phyloP scores from a whole-genome alignment of 345 rosid genomes.

The Rhizophora apiculata region DNA sequence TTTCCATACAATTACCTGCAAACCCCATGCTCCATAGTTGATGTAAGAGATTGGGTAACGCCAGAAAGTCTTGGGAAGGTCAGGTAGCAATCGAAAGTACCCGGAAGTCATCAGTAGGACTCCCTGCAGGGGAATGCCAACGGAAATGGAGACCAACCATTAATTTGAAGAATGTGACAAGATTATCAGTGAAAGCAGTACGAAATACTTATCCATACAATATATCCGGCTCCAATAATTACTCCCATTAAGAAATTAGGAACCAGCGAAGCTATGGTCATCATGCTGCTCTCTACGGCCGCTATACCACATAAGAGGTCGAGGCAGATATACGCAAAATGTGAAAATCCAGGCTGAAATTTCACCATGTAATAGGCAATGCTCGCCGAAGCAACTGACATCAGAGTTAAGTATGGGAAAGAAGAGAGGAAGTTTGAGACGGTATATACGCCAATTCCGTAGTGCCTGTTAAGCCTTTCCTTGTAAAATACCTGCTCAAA shows the following conservation, averaged over 20 bases:
- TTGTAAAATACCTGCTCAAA: conserved; percentile 37
- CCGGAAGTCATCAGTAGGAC: conserved; percentile 50
- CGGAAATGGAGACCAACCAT: not conserved
- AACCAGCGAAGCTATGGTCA: conserved; percentile 53
- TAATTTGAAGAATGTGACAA: not conserved
- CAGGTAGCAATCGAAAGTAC: conserved; percentile 40
- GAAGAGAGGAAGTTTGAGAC: conserved; percentile 53
- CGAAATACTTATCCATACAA: conserved; percentile 33
- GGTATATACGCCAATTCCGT: conserved; percentile 38
- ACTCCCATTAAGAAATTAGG: conserved; percentile 54
- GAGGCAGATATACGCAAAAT: conserved; percentile 26
- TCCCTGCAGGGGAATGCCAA: conserved; percentile 29
- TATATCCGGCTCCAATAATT: conserved; percentile 45
- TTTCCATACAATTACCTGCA: conserved; percentile 34
- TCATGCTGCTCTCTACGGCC: conserved; percentile 52
- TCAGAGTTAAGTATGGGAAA: conserved; percentile 38
- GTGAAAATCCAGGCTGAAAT: conserved; percentile 32
- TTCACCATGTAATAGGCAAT: conserved; percentile 51
- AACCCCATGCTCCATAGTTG: conserved; percentile 48
- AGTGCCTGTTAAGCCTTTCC: conserved; percentile 46
- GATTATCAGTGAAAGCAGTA: not conserved
- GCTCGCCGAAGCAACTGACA: conserved; percentile 33
- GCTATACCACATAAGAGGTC: conserved; percentile 44
- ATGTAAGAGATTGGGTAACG: conserved; percentile 51
- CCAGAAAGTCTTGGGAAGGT: conserved; percentile 50